phyloP scores from a whole-genome alignment of 306 rosid genomes.

The Vigna trinervia region DNA sequence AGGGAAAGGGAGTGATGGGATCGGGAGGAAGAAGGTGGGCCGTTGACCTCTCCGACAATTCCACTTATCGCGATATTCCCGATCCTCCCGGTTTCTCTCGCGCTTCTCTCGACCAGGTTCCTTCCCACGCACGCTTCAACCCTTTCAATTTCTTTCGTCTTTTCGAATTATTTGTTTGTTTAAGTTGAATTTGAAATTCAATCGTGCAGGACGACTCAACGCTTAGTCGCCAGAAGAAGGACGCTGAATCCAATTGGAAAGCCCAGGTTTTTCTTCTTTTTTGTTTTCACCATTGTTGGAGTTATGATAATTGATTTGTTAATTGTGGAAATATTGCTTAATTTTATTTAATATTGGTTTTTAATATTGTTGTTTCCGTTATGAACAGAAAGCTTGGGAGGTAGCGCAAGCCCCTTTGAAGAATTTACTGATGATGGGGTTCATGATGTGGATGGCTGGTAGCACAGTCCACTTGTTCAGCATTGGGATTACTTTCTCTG shows the following conservation, averaged over 20 bases:
- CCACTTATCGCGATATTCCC: conserved; percentile 72
- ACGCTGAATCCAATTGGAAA: conserved; percentile 95
- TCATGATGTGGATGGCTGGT: conserved; percentile 99
- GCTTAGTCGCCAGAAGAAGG: conserved; percentile 93
- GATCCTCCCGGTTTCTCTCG: conserved; percentile 98
- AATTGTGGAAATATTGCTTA: background rate
- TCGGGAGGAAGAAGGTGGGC: conserved; percentile 82
- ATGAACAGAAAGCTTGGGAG: conserved; percentile 97
- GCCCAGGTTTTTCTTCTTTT: conserved; percentile 59
- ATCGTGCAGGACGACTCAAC: conserved; percentile 76
- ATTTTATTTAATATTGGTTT: background rate
- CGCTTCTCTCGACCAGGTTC: conserved; percentile 81
- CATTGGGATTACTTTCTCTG: conserved; percentile 97
- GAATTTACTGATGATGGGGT: conserved; percentile 98
- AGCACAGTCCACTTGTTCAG: conserved; percentile 93
- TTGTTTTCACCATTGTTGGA: background rate
- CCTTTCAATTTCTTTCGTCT: background rate
- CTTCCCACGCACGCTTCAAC: background rate
- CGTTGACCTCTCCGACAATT: conserved; percentile 80
- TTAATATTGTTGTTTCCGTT: background rate
- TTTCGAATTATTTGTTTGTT: background rate
- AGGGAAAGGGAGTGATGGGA: conserved; percentile 83
- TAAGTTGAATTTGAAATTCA: background rate
- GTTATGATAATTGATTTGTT: background rate
- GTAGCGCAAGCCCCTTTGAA: conserved; percentile 97